Evolutionary conservation across 2,329 filamentous ascomycete genomes (phyloP).

Genomic region (Pestalotiopsis sp.): DNA sequence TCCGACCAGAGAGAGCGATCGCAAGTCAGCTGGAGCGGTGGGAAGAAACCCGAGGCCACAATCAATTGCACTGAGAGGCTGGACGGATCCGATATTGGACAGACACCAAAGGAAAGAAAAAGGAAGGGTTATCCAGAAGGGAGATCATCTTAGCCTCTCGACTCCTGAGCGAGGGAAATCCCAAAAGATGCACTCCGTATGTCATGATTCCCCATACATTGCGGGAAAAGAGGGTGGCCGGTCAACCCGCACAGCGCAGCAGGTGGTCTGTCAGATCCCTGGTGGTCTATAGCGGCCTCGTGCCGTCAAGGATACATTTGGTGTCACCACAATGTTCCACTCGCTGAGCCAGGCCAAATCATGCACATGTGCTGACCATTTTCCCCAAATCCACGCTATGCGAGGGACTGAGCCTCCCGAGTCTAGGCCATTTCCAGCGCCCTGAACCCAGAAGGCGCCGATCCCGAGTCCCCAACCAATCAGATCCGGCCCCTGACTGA

Average conservation of each 20-base stretch:
- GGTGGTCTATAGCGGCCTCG: background rate
- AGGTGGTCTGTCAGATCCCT: slow-evolving; percentile 8
- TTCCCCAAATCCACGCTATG: background rate
- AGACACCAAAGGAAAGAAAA: background rate
- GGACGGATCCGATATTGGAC: background rate
- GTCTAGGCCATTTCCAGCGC: slow-evolving; percentile 3
- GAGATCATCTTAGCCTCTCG: slow-evolving; percentile 2
- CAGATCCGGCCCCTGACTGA: background rate
- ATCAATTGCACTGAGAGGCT: background rate
- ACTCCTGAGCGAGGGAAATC: background rate
- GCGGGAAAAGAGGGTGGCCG: slow-evolving; percentile 17
- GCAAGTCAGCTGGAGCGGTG: background rate
- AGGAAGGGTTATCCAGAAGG: background rate
- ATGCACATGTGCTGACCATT: background rate
- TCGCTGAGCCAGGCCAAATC: background rate
- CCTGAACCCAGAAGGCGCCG: background rate
- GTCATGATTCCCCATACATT: slow-evolving; percentile 3
- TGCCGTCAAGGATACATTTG: background rate
- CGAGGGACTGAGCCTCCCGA: background rate
- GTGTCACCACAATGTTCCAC: background rate
- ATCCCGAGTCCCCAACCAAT: background rate
- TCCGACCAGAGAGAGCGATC: background rate
- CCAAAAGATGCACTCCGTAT: background rate
- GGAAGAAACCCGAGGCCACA: background rate
- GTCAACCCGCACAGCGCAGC: slow-evolving; percentile 16